Conservation (phyloP, 495 filamentous ascomycete species). For the Talaromyces liani region DNA sequence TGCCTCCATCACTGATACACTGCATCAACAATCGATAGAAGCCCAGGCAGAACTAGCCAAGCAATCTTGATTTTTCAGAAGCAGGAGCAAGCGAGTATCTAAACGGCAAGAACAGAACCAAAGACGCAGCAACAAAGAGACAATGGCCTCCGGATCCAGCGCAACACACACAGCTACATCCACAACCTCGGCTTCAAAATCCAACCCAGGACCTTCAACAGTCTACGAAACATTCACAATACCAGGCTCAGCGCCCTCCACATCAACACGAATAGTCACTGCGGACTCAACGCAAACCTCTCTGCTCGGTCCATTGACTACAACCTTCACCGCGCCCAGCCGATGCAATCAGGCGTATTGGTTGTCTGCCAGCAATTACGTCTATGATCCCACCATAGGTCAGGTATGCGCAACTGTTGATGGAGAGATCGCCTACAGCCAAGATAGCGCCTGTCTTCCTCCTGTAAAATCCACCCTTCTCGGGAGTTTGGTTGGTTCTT, state of each 20-base stretch:
- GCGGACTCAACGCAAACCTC: background rate
- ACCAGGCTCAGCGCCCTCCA: background rate
- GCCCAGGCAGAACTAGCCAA: background rate
- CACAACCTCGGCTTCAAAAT: background rate
- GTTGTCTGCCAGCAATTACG: background rate
- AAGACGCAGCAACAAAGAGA: background rate
- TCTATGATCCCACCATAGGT: background rate
- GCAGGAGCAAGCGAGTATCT: background rate
- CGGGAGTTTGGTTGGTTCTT: background rate
- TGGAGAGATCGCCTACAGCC: background rate
- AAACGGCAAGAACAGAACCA: too few species aligned
- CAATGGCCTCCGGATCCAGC: background rate
- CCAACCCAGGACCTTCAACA: background rate
- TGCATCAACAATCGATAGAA: too few species aligned
- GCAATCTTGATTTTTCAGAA: background rate
- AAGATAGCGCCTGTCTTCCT: background rate
- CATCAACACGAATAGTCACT: background rate
- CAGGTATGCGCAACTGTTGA: background rate
- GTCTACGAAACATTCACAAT: background rate
- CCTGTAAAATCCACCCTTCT: background rate
- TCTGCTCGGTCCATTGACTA: slow-evolving; percentile 2
- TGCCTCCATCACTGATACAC: background rate
- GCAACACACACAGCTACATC: background rate
- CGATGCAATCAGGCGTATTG: slow-evolving; percentile 1
- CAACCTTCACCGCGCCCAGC: background rate